Conservation (phyloP, 2,329 filamentous ascomycete genomes). For the Epichloe coenophiala region DNA sequence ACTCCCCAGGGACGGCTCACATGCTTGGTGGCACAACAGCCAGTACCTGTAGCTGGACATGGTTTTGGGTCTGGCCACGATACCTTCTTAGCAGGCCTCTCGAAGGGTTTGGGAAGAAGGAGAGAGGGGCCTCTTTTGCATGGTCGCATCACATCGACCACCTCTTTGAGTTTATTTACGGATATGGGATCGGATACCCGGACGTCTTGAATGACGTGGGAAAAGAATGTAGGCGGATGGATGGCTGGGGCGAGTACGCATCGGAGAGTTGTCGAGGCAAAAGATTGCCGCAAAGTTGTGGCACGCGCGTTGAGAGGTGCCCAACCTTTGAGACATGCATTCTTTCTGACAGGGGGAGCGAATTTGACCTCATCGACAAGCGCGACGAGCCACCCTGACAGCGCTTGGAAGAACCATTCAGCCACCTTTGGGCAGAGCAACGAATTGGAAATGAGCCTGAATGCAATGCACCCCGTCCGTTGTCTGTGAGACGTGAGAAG, state of each 20-base stretch:
- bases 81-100: neutral
- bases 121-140: neutral
- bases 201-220: neutral
- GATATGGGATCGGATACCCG: neutral
- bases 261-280: neutral
- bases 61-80: neutral
- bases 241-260: neutral
- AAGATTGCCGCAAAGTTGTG: neutral
- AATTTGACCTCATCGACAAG: neutral
- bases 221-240: neutral
- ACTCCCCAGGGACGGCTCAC: neutral
- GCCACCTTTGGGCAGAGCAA: neutral
- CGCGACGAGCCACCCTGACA: constrained; percentile 1
- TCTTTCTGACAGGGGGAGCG: neutral
- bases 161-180: neutral
- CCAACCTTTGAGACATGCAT: neutral
- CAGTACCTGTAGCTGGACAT: constrained; percentile 1
- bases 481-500: neutral
- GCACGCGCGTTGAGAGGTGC: neutral
- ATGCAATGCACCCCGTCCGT: neutral
- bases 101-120: neutral
- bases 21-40: constrained; percentile 1
- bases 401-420: constrained; percentile 1
- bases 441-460: neutral
- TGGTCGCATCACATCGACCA: neutral